Evolutionary conservation across 768 basidiomycete genomes (phyloP), one percentile per base, ranked within the genome.

Genomic region (Symmetrospora coprosmae): DNA sequence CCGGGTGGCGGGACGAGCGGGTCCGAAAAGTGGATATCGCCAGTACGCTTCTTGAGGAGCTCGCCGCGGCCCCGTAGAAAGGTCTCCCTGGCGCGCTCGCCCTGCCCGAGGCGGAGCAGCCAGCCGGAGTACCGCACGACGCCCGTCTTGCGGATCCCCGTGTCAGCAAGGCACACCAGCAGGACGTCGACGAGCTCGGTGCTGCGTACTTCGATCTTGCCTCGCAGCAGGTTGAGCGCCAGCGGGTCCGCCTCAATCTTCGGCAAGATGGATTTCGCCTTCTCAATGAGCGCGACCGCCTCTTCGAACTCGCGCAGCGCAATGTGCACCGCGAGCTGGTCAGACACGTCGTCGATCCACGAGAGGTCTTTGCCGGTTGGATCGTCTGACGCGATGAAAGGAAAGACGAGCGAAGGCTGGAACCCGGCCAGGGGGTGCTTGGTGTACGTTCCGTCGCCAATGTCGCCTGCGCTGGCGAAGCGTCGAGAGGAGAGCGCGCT

Each of bases 331-430:
- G 86, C 86, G 23, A 96, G 73, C 41, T 91, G 82, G 68, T 99
- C 94, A 4, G 85, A 82, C 76, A 87, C 92, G 53, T 96, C 90
- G 43, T 84, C 82, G 11, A 86, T 80, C 81, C 85, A 94, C n/a
- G 83, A 80, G 1, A 82, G 75, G 71, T 94, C 89, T 48, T 81
- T 78, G 64, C 90, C 87, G 0, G 78, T 77, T 69, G 86, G 84
- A 62, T 84, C 83, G 70, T 84, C 85, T 13, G 58, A 33, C 16
- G 80, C 80, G 61, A 75, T 51, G 27, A 66, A 56, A 2, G 62
- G 62, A 27, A 69, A 46, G 41, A 56, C 17, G 50, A 39, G 21
- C 40, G 65, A 34, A 33, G 53, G 47, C 16, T 63, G 3, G 35
- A 51, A 23, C 28, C 25, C 51, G 21, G 46, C 23, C 21, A 9